phyloP scores from a whole-genome alignment of 768 basidiomycete species.

The Pilatotrama ljubarskyi region DNA sequence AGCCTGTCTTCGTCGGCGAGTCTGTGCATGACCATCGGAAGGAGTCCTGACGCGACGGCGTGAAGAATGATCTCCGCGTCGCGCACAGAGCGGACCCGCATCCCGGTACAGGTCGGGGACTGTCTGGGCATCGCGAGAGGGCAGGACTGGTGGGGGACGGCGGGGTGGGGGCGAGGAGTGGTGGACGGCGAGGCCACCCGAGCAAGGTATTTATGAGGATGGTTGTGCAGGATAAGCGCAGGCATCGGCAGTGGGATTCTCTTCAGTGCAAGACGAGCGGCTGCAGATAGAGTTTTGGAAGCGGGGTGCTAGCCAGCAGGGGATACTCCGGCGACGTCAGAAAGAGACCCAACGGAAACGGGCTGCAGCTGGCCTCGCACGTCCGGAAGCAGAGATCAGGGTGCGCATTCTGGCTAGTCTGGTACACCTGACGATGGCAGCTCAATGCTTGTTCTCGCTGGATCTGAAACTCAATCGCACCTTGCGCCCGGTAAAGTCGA shows the following conservation, averaged over 20 bases:
- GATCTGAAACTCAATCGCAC: slow-evolving; percentile 7
- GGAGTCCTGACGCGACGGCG: slow-evolving; percentile 34
- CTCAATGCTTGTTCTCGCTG: slow-evolving; percentile 6
- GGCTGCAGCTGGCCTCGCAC: neutral
- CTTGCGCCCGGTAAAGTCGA: neutral
- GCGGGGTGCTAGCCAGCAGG: slow-evolving; percentile 4
- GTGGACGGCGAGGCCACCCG: slow-evolving; percentile 6
- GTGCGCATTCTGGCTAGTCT: slow-evolving; percentile 1
- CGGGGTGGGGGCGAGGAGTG: slow-evolving; percentile 15
- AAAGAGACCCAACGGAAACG: neutral
- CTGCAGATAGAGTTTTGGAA: slow-evolving; percentile 4
- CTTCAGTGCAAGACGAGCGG: slow-evolving; percentile 1
- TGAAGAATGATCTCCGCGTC: slow-evolving; percentile 43
- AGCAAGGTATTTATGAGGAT: slow-evolving; percentile 14
- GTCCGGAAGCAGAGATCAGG: neutral
- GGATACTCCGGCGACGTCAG: slow-evolving; percentile 1
- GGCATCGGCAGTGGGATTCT: slow-evolving; percentile 8
- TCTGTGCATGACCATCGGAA: slow-evolving; percentile 40
- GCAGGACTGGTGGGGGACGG: slow-evolving; percentile 6
- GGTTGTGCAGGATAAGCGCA: slow-evolving; percentile 2
- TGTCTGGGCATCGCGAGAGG: slow-evolving; percentile 30
- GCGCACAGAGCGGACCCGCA: slow-evolving; percentile 37
- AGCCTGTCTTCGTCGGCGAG: slow-evolving; percentile 42
- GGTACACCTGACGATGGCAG: slow-evolving; percentile 5
- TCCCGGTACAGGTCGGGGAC: slow-evolving; percentile 35